phyloP scores from a whole-genome alignment of 345 rosid species.

The Aurinia saxatilis region DNA sequence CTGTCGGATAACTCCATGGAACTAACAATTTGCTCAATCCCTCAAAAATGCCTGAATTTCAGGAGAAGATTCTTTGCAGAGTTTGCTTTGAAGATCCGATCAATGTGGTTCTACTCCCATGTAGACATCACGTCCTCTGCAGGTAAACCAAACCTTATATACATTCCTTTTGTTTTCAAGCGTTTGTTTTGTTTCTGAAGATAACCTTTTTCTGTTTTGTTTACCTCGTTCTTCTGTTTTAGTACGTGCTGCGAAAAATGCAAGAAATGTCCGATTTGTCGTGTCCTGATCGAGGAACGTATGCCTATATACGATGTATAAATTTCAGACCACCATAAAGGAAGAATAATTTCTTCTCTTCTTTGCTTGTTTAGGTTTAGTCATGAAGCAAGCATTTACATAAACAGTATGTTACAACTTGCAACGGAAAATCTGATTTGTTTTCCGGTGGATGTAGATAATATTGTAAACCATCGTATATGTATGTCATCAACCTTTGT shows the following conservation, averaged over 20 bases:
- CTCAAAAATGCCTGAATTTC: constrained; percentile 20
- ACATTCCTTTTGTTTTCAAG: too few relatives aligned
- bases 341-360: not conserved
- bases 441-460: constrained; percentile 15
- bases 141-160: constrained; percentile 37
- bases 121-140: constrained; percentile 83
- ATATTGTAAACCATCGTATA: constrained; percentile 6
- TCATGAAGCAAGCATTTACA: constrained; percentile 31
- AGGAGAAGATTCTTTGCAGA: constrained; percentile 88
- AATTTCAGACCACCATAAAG: constrained; percentile 7
- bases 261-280: constrained; percentile 81
- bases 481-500: not conserved
- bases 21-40: not conserved
- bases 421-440: constrained; percentile 12
- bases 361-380: constrained; percentile 13
- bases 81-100: constrained; percentile 88
- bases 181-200: too few relatives aligned
- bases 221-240: not conserved
- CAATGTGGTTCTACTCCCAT: constrained; percentile 64
- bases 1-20: not conserved
- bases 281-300: constrained; percentile 62
- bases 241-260: constrained; percentile 90
- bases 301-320: constrained; percentile 65
- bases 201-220: too few relatives aligned
- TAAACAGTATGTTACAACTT: not conserved